Evolutionary conservation across 2,329 filamentous ascomycete genomes (phyloP).

Genomic region (Annulohypoxylon truncatum): DNA sequence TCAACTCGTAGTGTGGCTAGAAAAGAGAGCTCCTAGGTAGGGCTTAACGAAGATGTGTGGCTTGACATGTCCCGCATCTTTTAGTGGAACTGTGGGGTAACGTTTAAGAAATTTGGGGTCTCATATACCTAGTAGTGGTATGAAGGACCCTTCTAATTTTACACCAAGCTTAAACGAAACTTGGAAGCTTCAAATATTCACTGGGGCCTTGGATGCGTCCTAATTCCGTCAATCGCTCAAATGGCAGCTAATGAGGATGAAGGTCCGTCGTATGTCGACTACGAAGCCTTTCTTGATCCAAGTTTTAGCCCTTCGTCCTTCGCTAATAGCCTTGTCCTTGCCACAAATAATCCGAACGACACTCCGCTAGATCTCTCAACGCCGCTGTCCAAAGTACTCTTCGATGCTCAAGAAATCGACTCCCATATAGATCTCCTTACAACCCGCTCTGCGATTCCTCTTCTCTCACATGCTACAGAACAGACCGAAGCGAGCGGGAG

Average conservation of each 20-base stretch:
- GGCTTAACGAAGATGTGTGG: background rate
- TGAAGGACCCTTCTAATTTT: conserved; percentile 1
- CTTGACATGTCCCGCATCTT: background rate
- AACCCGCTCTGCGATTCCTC: conserved; percentile 82
- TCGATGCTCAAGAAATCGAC: conserved; percentile 97
- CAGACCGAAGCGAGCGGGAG: conserved; percentile 78
- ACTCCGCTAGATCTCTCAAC: conserved; percentile 92
- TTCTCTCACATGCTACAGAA: conserved; percentile 80
- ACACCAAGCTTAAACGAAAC: background rate
- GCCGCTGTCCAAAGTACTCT: conserved; percentile 90
- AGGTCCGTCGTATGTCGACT: conserved; percentile 91
- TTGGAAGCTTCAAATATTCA: background rate
- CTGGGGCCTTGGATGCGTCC: conserved; percentile 2
- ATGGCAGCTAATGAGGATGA: conserved; percentile 58
- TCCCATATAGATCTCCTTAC: conserved; percentile 93
- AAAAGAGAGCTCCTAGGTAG: background rate
- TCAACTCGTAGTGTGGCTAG: background rate
- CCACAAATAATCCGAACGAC: conserved; percentile 93
- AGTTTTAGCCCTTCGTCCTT: conserved; percentile 84
- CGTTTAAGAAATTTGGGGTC: background rate
- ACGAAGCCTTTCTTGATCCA: conserved; percentile 88
- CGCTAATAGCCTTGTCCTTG: conserved; percentile 87
- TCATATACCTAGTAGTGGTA: background rate
- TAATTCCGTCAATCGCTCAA: conserved; percentile 19
- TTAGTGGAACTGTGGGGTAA: background rate